Percentiles rank a stretch among this genome's conserved stretches.
These are phyloP conservation scores for Penicillium taxi DNA, from an alignment of 495 filamentous ascomycete species.

Conservation along the genomic window DNA sequence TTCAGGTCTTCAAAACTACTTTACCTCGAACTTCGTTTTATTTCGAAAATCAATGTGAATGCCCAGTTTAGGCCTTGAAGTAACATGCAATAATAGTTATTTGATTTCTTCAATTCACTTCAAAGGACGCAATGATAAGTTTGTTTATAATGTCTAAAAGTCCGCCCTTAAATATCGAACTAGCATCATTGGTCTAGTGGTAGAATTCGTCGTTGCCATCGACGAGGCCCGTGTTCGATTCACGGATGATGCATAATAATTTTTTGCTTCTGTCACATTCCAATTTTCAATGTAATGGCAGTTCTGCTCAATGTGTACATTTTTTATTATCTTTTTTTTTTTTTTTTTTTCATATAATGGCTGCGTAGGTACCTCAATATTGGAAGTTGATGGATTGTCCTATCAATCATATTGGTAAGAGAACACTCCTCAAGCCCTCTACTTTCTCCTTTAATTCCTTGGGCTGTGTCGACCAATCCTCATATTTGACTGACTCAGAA, in stretches of 20 bases:
- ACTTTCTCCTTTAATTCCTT: slow-evolving; percentile 34
- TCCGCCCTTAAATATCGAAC: too few relatives aligned
- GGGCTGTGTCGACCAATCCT: slow-evolving; percentile 36
- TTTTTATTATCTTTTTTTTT: slow-evolving; percentile 16
- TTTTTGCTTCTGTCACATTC: too few relatives aligned
- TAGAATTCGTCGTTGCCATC: slow-evolving; percentile 55
- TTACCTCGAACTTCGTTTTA: too few relatives aligned
- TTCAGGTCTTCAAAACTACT: too few relatives aligned
- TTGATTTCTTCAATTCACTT: too few relatives aligned
- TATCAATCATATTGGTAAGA: slow-evolving; percentile 7
- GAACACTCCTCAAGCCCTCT: slow-evolving; percentile 19
- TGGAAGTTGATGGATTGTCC: not conserved
- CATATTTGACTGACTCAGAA: slow-evolving; percentile 27
- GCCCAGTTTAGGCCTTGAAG: too few relatives aligned
- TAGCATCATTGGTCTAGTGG: slow-evolving; percentile 52
- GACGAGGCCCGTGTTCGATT: slow-evolving; percentile 54
- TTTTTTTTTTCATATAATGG: slow-evolving; percentile 2
- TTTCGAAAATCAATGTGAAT: too few relatives aligned
- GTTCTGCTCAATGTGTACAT: too few relatives aligned
- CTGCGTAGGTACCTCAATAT: not conserved
- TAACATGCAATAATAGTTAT: too few relatives aligned
- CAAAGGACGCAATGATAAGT: not conserved
- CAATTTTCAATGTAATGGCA: too few relatives aligned
- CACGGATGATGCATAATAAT: slow-evolving; percentile 52
- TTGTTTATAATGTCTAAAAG: too few relatives aligned